A percentile compares a stretch with the other conserved stretches of the same genome.
Conservation (phyloP, 805 yeast genomes). For the Candida ponderosae region DNA sequence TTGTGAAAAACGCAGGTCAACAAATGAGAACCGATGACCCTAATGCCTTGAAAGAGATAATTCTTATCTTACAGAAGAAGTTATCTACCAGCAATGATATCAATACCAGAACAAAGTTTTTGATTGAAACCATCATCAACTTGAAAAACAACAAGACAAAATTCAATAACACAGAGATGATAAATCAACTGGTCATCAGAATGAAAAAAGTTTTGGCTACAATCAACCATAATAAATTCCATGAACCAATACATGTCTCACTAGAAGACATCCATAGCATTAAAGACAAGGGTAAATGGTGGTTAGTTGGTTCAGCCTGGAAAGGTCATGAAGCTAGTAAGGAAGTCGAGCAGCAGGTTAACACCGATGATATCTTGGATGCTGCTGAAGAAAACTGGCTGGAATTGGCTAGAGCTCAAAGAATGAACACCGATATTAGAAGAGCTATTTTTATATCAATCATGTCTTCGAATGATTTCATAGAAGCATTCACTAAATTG, state of each 20-base stretch:
- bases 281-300: constrained; percentile 91
- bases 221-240: constrained; percentile 34
- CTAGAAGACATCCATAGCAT: constrained; percentile 73
- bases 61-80: constrained; percentile 41
- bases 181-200: constrained; percentile 44
- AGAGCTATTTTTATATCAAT: constrained; percentile 89
- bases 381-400: constrained; percentile 67
- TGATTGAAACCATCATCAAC: constrained; percentile 78
- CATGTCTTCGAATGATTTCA: constrained; percentile 90
- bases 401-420: constrained; percentile 73
- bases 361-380: constrained; percentile 12
- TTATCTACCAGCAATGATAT: constrained; percentile 27
- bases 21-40: constrained; percentile 91
- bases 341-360: constrained; percentile 14
- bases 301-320: constrained; percentile 99
- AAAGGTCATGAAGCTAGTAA: constrained; percentile 45
- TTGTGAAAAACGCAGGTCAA: constrained; percentile 71
- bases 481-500: constrained; percentile 77
- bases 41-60: constrained; percentile 70
- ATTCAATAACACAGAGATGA: constrained; percentile 40
- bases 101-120: constrained; percentile 66
- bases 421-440: constrained; percentile 95
- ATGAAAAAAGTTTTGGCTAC: constrained; percentile 58
- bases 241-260: constrained; percentile 79
- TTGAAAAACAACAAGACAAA: constrained; percentile 80